Evolutionary conservation across 345 rosid species (phyloP).

Genomic region (Durio zibethinus): DNA sequence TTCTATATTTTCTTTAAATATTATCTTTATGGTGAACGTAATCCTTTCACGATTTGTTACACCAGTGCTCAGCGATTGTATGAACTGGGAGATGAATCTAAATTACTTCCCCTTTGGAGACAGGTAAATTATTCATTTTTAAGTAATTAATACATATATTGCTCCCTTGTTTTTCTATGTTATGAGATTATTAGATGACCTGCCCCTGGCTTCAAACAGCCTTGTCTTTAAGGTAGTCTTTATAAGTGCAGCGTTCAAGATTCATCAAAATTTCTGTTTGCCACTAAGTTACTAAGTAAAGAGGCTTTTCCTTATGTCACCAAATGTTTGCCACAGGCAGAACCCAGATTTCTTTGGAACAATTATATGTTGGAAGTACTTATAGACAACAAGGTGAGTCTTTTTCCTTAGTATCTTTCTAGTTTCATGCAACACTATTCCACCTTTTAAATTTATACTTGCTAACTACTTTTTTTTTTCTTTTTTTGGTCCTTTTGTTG

Average conservation of each 20-base stretch:
- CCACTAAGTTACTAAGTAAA: neutral
- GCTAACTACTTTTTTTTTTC: conserved; percentile 21
- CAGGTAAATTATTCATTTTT: conserved; percentile 49
- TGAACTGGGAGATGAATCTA: conserved; percentile 91
- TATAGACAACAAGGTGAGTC: conserved; percentile 80
- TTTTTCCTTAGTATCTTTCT: conserved; percentile 17
- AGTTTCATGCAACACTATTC: conserved; percentile 9
- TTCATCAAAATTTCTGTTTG: conserved; percentile 10
- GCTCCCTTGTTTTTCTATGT: neutral
- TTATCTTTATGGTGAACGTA: neutral
- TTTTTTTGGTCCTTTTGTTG: conserved; percentile 18
- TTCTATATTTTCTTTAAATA: neutral
- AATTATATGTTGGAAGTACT: conserved; percentile 90
- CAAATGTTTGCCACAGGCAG: conserved; percentile 64
- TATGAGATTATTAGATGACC: neutral
- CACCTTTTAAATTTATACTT: conserved; percentile 17
- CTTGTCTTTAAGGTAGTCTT: no score
- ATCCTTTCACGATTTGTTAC: neutral
- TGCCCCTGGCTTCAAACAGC: no score
- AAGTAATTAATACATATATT: neutral
- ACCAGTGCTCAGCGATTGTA: conserved; percentile 79
- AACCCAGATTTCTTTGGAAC: conserved; percentile 98
- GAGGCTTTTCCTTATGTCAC: conserved; percentile 9
- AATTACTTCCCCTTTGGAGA: conserved; percentile 97
- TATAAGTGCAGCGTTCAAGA: no score